A percentile compares a stretch with the other conserved stretches of the same genome.
These are phyloP conservation scores for Trichosporon coremiiforme DNA, from an alignment of 1,284 basidiomycete species.

Conservation along the genomic window DNA sequence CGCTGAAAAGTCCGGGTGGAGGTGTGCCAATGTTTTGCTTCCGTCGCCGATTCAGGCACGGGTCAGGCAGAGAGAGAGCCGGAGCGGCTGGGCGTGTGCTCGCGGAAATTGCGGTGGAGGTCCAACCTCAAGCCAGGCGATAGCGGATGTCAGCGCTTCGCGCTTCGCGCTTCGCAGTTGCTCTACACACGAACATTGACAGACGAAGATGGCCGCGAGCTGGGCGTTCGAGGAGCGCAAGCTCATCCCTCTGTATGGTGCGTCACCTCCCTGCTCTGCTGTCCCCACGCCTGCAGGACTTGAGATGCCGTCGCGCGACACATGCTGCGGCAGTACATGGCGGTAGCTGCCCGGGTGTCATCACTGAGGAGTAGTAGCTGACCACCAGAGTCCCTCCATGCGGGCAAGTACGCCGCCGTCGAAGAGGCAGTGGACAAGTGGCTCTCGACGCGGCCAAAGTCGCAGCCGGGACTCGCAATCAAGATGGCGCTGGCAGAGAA, in stretches of 20 bases:
- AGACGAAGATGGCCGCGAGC: constrained; percentile 3
- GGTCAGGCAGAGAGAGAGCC: background rate
- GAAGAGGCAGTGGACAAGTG: constrained; percentile 36
- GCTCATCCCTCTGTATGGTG: constrained; percentile 46
- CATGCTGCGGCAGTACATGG: no score
- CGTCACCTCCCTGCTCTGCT: constrained; percentile 19
- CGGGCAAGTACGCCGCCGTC: constrained; percentile 36
- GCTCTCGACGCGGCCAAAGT: constrained; percentile 49
- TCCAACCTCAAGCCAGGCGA: background rate
- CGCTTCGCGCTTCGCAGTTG: no score
- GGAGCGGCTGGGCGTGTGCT: background rate
- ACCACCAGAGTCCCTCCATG: constrained; percentile 42
- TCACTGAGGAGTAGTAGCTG: background rate
- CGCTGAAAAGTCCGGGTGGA: background rate
- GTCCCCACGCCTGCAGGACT: no score
- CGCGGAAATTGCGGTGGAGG: background rate
- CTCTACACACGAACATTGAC: background rate
- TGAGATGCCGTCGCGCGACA: no score
- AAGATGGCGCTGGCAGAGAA: background rate
- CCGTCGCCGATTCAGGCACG: background rate
- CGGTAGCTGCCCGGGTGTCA: no score
- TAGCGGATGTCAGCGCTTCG: no score
- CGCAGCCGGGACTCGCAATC: constrained; percentile 46
- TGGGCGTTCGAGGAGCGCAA: constrained; percentile 49
- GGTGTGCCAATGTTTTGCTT: background rate